A percentile compares a stretch with the other conserved stretches of the same genome.
phyloP scores from a whole-genome alignment of 2,329 filamentous ascomycete genomes.

The Fusarium torulosum region DNA sequence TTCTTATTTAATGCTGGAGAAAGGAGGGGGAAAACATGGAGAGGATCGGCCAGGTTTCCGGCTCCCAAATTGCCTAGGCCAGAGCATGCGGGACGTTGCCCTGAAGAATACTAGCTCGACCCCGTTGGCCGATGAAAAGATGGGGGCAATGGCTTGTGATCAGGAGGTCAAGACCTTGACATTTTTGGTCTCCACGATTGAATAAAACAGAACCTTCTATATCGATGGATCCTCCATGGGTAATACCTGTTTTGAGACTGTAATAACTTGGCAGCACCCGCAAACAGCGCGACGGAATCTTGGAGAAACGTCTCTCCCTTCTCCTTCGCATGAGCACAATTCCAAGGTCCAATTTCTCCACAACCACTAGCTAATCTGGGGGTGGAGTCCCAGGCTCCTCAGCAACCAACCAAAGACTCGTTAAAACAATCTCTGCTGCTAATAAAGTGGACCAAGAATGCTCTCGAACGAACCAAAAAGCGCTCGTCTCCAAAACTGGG shows the following conservation, averaged over 20 bases:
- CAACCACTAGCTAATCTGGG: slow-evolving; percentile 25
- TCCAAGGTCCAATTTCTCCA: slow-evolving; percentile 18
- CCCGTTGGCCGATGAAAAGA: not conserved
- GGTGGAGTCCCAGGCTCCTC: slow-evolving; percentile 1
- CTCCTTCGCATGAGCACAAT: not conserved
- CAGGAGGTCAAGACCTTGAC: not conserved
- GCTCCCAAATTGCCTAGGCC: not conserved
- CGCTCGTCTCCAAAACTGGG: no score
- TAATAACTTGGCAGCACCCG: not conserved
- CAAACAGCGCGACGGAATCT: slow-evolving; percentile 5
- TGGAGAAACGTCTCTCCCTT: slow-evolving; percentile 13
- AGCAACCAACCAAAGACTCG: not conserved
- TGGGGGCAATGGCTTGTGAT: not conserved
- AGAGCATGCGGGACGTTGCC: slow-evolving; percentile 11
- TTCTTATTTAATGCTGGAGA: slow-evolving; percentile 22
- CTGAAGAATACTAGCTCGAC: slow-evolving; percentile 21
- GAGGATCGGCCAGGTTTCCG: slow-evolving; percentile 10
- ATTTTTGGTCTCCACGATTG: not conserved
- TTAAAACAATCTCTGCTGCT: slow-evolving; percentile 3
- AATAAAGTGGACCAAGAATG: slow-evolving; percentile 18
- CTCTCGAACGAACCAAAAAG: slow-evolving; percentile 14
- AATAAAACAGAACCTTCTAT: not conserved
- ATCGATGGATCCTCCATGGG: fast-evolving
- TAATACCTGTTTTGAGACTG: not conserved
- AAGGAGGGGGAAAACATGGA: not conserved